Conservation (phyloP, 805 yeast genomes). For the Millerozyma acaciae region DNA sequence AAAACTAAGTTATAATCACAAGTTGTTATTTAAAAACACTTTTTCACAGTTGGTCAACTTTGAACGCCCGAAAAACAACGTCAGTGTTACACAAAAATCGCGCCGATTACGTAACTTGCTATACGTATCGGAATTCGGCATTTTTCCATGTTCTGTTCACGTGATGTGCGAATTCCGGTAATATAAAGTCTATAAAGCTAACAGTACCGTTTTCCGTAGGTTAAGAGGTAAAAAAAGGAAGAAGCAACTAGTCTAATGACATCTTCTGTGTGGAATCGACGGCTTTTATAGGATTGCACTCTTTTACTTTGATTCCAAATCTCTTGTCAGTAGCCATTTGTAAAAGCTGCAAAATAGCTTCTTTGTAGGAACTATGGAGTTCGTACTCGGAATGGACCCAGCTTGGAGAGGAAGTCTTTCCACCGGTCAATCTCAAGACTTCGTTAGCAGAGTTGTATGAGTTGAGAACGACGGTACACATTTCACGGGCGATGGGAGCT, state of each 20-base stretch:
- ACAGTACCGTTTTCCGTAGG: no score
- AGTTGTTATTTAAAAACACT: conserved; percentile 1
- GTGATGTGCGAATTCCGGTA: no score
- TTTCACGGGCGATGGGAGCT: conserved; percentile 76
- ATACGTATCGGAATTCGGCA: no score
- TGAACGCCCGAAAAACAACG: conserved; percentile 1
- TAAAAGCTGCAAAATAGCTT: conserved; percentile 52
- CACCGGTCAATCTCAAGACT: conserved; percentile 78
- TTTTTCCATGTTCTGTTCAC: no score
- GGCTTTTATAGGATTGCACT: conserved; percentile 53
- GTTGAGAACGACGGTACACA: conserved; percentile 58
- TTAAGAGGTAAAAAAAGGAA: background rate
- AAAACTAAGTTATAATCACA: background rate
- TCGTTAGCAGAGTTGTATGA: conserved; percentile 42
- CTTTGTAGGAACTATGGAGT: conserved; percentile 44
- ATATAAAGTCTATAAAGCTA: no score
- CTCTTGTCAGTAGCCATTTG: conserved; percentile 61
- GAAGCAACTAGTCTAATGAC: conserved; percentile 15
- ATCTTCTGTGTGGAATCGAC: conserved; percentile 10
- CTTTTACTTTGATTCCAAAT: conserved; percentile 65
- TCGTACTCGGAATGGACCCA: conserved; percentile 84
- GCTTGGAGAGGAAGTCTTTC: conserved; percentile 65
- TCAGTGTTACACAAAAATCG: conserved; percentile 2
- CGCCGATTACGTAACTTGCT: no score
- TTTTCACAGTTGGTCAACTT: background rate